A percentile compares a stretch with the other conserved stretches of the same genome.
Evolutionary conservation across 148 eudicot genomes (phyloP).

Genomic region (Rhododendron simsii): DNA sequence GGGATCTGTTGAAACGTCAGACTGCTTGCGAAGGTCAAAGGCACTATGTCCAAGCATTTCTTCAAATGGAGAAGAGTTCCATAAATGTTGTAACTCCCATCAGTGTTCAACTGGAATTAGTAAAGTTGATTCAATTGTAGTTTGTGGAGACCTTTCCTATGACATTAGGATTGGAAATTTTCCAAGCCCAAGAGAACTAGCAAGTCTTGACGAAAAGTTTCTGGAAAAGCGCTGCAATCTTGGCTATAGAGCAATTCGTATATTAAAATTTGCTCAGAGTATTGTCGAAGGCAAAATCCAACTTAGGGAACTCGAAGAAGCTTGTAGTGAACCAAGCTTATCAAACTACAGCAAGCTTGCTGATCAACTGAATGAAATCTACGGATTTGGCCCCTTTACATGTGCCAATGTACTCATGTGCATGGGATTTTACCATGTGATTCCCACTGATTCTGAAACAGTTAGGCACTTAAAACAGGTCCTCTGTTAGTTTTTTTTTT

Average conservation of each 20-base stretch:
- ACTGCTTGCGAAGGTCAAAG: slow-evolving; percentile 12
- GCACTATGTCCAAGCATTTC: not conserved
- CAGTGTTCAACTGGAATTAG: not conserved
- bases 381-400: slow-evolving; percentile 80
- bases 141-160: slow-evolving; percentile 2
- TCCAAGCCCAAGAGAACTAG: slow-evolving; percentile 66
- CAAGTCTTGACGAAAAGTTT: slow-evolving; percentile 47
- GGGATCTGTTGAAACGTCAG: slow-evolving; percentile 1
- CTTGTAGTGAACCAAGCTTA: slow-evolving; percentile 34
- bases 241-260: slow-evolving; percentile 76
- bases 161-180: slow-evolving; percentile 46
- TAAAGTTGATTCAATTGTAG: not conserved
- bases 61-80: not conserved
- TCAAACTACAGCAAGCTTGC: slow-evolving; percentile 38
- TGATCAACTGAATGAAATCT: slow-evolving; percentile 54
- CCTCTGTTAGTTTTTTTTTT: not conserved
- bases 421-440: slow-evolving; percentile 71
- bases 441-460: slow-evolving; percentile 85
- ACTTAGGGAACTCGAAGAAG: slow-evolving; percentile 52
- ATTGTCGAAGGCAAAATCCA: slow-evolving; percentile 55
- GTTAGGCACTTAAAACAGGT: slow-evolving; percentile 76
- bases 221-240: slow-evolving; percentile 69
- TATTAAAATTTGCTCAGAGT: slow-evolving; percentile 55
- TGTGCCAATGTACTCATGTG: slow-evolving; percentile 82
- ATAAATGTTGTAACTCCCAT: not conserved